Base-by-base conservation (phyloP, 2,329 filamentous ascomycete species). In the Phialocephala sp. region DNA sequence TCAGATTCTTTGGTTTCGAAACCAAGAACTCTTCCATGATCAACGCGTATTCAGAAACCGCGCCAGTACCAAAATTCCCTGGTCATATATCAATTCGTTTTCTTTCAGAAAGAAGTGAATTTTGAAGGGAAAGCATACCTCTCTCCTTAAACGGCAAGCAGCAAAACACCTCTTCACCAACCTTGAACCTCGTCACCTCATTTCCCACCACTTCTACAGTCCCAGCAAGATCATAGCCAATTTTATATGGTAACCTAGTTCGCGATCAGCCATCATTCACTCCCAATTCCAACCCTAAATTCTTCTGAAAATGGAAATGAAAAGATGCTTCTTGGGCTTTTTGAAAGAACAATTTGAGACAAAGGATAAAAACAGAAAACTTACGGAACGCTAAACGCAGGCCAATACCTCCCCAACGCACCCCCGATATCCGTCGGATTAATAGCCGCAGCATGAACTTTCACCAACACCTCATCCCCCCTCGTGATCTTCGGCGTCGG, bases 391-490 rank as follows among this genome's bases (percentile, higher is more conserved):
- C 14, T 22, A 45, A 57, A 35, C 37, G 55, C 58, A 11, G 43
- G 54, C 12, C 41, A 62, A 76, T 57, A 63, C 32, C 27, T 35
- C 0, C 80, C 80, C n/a, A 68, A 68, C 0, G 78, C 80, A 52
- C 65, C 41, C 37, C 60, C 64, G 8, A 80, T 73, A 68, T 82
- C 80, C 1, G 81, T 73, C 0, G 80, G 79, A 60, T 82, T 81
- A 61, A 81, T 73, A 55, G 77, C 78, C 0, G 80, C 79, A 1
- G 80, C 79, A 63, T 80, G 74, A 15, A 81, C 78, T 55, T 74
- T 76, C 50, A 82, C 77, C 4, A 85, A 71, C 1, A 85, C 76
- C 2, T 84, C 76, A 15, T 79, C 73, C 1, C 80, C 77, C 4
- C 74, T 71, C 2, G 73, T 75, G 57, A 85, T 80, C n/a, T 68